Conservation (phyloP, 805 yeast genomes). For the Metschnikowia matae region DNA sequence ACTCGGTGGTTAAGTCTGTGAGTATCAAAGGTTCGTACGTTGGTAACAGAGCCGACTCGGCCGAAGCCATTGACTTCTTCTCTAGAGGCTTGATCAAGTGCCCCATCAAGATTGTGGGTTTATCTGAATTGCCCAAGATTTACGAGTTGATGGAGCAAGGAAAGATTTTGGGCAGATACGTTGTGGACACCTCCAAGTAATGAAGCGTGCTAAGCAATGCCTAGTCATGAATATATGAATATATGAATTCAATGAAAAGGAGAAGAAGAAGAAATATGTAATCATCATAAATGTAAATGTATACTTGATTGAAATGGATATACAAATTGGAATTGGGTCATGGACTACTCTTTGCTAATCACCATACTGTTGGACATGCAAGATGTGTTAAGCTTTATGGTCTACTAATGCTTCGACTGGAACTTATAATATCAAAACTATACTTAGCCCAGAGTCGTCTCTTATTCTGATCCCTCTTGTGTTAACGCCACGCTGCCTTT, state of each 20-base stretch:
- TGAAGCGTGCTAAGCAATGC: neutral
- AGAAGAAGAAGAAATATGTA: neutral
- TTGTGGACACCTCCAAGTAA: constrained; percentile 60
- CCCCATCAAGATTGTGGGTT: constrained; percentile 72
- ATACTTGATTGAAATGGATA: too few relatives aligned
- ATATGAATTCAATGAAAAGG: neutral
- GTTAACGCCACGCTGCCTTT: too few relatives aligned
- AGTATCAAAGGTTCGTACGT: constrained; percentile 79
- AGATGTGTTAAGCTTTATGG: too few relatives aligned
- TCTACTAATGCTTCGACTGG: too few relatives aligned
- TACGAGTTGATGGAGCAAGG: constrained; percentile 79
- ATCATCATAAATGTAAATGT: too few relatives aligned
- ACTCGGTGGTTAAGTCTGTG: constrained; percentile 68
- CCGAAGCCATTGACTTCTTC: constrained; percentile 76
- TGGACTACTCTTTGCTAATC: too few relatives aligned
- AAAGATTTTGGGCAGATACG: constrained; percentile 83
- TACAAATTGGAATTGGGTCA: too few relatives aligned
- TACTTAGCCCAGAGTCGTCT: too few relatives aligned
- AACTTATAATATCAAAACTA: too few relatives aligned
- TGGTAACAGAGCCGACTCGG: constrained; percentile 84
- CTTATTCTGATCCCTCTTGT: too few relatives aligned
- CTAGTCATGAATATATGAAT: neutral
- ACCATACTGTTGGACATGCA: too few relatives aligned
- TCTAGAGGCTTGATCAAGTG: constrained; percentile 66
- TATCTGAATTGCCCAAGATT: constrained; percentile 64